phyloP scores from a whole-genome alignment of 176 grass and related monocot species.

The Oryza australiensis region DNA sequence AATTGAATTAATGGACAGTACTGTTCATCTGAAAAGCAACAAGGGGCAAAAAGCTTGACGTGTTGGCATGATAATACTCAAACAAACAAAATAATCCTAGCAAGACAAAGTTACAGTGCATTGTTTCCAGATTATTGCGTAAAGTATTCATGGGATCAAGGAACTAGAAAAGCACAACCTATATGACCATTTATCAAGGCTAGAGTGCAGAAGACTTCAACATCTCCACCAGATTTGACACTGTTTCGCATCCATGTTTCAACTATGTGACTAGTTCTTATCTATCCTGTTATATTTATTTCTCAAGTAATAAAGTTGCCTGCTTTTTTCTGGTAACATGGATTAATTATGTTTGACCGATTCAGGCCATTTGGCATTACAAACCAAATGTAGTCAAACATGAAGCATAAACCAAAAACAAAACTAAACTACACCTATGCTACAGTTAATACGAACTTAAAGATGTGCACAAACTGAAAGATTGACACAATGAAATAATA shows the following conservation, averaged over 20 bases:
- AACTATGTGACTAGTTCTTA: background rate
- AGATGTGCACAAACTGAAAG: background rate
- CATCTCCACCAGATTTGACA: background rate
- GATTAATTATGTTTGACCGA: background rate
- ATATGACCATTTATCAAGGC: background rate
- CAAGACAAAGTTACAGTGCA: background rate
- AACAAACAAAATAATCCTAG: background rate
- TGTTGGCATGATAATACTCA: background rate
- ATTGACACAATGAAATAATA: background rate
- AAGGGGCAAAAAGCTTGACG: background rate
- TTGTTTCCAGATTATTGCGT: background rate
- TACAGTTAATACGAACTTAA: background rate
- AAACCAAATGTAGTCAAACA: background rate
- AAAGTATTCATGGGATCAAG: slow-evolving; percentile 1
- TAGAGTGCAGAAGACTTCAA: background rate
- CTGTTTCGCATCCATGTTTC: background rate
- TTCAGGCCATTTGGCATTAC: background rate
- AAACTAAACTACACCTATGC: background rate
- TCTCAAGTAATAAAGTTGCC: background rate
- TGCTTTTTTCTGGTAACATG: background rate
- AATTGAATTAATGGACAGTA: background rate
- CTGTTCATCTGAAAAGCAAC: slow-evolving; percentile 6
- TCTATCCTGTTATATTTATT: background rate
- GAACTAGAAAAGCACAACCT: background rate
- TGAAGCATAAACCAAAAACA: background rate